A percentile compares a stretch with the other conserved stretches of the same genome.
Evolutionary conservation across 495 filamentous ascomycete species (phyloP).

Genomic region (Penicillium crystallinum): DNA sequence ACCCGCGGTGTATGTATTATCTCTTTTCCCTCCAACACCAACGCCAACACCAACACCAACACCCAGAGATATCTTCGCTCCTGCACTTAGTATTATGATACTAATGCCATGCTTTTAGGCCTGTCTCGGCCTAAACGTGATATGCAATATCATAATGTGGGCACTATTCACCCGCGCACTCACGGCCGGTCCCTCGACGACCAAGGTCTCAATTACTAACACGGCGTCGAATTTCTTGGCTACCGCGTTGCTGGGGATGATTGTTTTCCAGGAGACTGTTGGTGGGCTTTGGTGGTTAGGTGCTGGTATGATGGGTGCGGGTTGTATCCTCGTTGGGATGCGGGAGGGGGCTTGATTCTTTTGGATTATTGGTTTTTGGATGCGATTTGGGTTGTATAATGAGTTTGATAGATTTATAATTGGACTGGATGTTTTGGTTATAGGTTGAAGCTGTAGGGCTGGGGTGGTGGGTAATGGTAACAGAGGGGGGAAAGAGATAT

Average conservation of each 20-base stretch:
- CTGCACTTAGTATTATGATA: too few species aligned
- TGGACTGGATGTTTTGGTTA: too few species aligned
- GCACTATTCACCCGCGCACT: constrained; percentile 77
- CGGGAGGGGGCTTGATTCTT: constrained; percentile 53
- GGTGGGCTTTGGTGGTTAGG: constrained; percentile 85
- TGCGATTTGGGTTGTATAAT: neutral
- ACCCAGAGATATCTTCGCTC: too few species aligned
- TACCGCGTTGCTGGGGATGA: constrained; percentile 76
- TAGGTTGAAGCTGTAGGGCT: too few species aligned
- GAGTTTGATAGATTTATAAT: too few species aligned
- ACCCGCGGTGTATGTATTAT: constrained; percentile 61
- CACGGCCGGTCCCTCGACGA: constrained; percentile 74
- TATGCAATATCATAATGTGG: constrained; percentile 96
- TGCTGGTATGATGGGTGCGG: constrained; percentile 75
- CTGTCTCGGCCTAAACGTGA: constrained; percentile 82
- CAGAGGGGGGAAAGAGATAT: neutral
- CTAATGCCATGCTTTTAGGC: constrained; percentile 41
- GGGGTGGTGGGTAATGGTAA: too few species aligned
- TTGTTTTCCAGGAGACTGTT: constrained; percentile 67
- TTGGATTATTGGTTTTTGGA: neutral
- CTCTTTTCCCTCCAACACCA: neutral
- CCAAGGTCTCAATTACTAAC: constrained; percentile 88
- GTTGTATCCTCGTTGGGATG: constrained; percentile 85
- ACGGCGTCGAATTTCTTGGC: constrained; percentile 89
- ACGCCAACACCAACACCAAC: neutral